These are phyloP conservation scores for Chlorella sp. DNA, from an alignment of 139 green algal genomes.

Conservation along the genomic window DNA sequence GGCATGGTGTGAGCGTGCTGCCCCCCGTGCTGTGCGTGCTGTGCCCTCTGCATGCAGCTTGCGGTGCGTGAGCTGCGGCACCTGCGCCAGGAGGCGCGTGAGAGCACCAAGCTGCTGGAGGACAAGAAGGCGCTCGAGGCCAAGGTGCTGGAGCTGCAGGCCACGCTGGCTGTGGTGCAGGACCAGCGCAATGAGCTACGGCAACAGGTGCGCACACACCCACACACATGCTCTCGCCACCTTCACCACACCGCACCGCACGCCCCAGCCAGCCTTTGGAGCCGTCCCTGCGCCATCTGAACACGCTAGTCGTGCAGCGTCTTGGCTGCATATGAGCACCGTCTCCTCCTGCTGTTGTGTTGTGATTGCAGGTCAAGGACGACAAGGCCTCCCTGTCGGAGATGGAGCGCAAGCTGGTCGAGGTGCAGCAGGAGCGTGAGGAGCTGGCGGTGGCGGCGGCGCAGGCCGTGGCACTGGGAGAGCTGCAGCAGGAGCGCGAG, in stretches of 20 bases:
- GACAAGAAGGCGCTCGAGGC: conserved; percentile 84
- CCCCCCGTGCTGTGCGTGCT: too few relatives aligned
- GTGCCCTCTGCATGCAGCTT: conserved; percentile 21
- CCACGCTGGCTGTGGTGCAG: conserved; percentile 71
- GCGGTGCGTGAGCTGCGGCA: conserved; percentile 34
- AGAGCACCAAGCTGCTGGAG: conserved; percentile 76
- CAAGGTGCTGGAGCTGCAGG: conserved; percentile 58
- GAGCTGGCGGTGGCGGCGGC: conserved; percentile 26
- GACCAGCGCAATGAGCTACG: conserved; percentile 78
- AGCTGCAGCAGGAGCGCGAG: conserved; percentile 13
- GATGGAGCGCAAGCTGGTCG: conserved; percentile 16
- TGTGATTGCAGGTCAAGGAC: conserved; percentile 8
- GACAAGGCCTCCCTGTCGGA: conserved; percentile 8
- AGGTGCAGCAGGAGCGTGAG: conserved; percentile 19
- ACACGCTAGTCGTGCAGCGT: too few relatives aligned
- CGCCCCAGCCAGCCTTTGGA: too few relatives aligned
- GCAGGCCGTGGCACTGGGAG: background rate
- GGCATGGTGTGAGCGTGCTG: too few relatives aligned
- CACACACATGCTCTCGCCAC: too few relatives aligned
- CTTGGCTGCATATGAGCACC: too few relatives aligned
- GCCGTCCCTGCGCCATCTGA: too few relatives aligned
- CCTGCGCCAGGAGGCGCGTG: conserved; percentile 55
- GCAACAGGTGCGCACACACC: conserved; percentile 46
- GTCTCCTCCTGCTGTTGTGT: too few relatives aligned
- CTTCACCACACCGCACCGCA: too few relatives aligned